phyloP scores from a whole-genome alignment of 2,329 filamentous ascomycete species.

The Fusarium scirpi region DNA sequence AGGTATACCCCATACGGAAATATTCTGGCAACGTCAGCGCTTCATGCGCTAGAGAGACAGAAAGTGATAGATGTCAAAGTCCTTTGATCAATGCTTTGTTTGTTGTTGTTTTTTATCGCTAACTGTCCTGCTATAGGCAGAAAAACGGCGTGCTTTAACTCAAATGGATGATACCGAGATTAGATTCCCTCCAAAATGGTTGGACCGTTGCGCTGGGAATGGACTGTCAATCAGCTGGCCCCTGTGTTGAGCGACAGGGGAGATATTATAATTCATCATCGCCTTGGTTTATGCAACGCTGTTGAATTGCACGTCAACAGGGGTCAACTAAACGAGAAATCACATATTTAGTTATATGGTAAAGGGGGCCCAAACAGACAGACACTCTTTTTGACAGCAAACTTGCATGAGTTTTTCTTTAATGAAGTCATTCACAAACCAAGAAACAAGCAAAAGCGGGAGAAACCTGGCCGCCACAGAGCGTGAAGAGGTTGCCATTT shows the following conservation, averaged over 20 bases:
- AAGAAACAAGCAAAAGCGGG: constrained; percentile 2
- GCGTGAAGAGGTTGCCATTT: constrained; percentile 16
- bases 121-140: constrained; percentile 12
- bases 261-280: constrained; percentile 23
- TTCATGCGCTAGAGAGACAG: constrained; percentile 1
- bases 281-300: constrained; percentile 7
- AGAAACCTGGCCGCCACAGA: constrained; percentile 19
- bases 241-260: constrained; percentile 28
- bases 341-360: not conserved
- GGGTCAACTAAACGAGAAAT: not conserved
- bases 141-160: constrained; percentile 36
- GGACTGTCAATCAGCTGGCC: constrained; percentile 31
- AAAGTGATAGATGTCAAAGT: not conserved
- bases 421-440: constrained; percentile 28
- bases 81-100: not conserved
- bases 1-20: not conserved
- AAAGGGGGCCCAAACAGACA: constrained; percentile 11
- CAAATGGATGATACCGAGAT: constrained; percentile 45
- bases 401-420: not conserved
- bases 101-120: constrained; percentile 19
- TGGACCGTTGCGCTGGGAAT: constrained; percentile 46
- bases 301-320: constrained; percentile 12
- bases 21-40: constrained; percentile 1
- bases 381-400: not conserved
- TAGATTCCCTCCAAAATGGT: constrained; percentile 37